phyloP scores from a whole-genome alignment of 805 yeast species.

The Sugiyamaella americana region DNA sequence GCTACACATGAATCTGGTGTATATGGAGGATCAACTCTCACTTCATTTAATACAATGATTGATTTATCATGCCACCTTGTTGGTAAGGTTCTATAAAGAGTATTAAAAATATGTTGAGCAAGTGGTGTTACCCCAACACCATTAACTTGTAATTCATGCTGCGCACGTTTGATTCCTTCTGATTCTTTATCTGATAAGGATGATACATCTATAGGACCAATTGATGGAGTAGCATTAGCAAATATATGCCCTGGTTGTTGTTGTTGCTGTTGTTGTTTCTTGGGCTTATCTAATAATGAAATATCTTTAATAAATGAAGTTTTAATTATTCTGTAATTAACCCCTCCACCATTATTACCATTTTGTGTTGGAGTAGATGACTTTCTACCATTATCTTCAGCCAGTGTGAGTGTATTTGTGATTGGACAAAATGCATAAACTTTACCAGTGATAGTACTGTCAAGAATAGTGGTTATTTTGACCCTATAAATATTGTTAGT shows the following conservation, averaged over 20 bases:
- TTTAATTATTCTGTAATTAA: slow-evolving; percentile 47
- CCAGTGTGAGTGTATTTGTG: slow-evolving; percentile 40
- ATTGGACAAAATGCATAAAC: slow-evolving; percentile 54
- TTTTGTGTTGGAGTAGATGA: neutral
- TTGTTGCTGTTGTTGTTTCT: slow-evolving; percentile 15
- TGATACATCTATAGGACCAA: slow-evolving; percentile 31
- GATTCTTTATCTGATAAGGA: slow-evolving; percentile 26
- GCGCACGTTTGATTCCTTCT: slow-evolving; percentile 25
- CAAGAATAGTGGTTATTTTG: slow-evolving; percentile 53
- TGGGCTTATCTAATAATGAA: slow-evolving; percentile 40
- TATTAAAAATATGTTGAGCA: slow-evolving; percentile 42
- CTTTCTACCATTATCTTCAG: slow-evolving; percentile 17
- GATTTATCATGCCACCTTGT: slow-evolving; percentile 40
- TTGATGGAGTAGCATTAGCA: slow-evolving; percentile 31
- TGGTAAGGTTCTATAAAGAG: slow-evolving; percentile 40
- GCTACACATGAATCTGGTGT: slow-evolving; percentile 29
- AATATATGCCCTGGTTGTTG: slow-evolving; percentile 24
- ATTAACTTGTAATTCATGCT: slow-evolving; percentile 24
- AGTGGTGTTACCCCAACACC: slow-evolving; percentile 36
- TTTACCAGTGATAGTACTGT: slow-evolving; percentile 52
- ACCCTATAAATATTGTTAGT: slow-evolving; percentile 32
- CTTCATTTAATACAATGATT: slow-evolving; percentile 44
- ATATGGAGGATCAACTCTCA: slow-evolving; percentile 42
- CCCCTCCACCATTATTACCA: slow-evolving; percentile 18
- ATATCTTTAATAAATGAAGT: slow-evolving; percentile 52